Percentiles rank a stretch among this genome's conserved stretches.
phyloP scores from a whole-genome alignment of 2,329 filamentous ascomycete genomes.

The Capronia americana region DNA sequence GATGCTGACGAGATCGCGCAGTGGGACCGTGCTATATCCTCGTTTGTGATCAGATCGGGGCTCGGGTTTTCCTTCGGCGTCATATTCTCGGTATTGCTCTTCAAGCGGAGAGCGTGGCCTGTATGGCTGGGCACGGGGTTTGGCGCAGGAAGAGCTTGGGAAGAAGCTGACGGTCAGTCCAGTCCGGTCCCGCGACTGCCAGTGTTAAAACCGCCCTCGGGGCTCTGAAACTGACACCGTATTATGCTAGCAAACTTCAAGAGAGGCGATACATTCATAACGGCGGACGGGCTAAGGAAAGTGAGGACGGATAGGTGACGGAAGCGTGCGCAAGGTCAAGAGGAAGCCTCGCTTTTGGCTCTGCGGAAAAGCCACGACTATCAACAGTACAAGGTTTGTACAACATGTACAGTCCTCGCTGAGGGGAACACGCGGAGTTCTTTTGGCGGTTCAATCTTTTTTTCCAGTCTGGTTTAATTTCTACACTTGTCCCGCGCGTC shows the following conservation, averaged over 20 bases:
- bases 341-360: conserved; percentile 10
- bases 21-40: conserved; percentile 99
- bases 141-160: conserved; percentile 93
- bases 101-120: conserved; percentile 97
- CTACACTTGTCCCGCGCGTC: neutral
- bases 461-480: conserved; percentile 8
- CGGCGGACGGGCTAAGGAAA: conserved; percentile 41
- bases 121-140: conserved; percentile 95
- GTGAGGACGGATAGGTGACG: conserved; percentile 38
- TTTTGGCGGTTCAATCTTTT: conserved; percentile 11
- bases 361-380: conserved; percentile 18
- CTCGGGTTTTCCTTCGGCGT: conserved; percentile 97
- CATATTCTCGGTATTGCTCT: conserved; percentile 96
- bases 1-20: conserved; percentile 51
- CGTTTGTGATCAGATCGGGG: conserved; percentile 93
- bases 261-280: conserved; percentile 36
- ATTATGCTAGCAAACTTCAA: conserved; percentile 41
- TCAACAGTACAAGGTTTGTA: conserved; percentile 33
- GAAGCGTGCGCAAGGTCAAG: conserved; percentile 17
- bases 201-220: too few relatives aligned
- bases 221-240: too few relatives aligned
- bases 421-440: conserved; percentile 14
- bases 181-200: too few relatives aligned
- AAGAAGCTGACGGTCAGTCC: conserved; percentile 90
- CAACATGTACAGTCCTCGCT: conserved; percentile 31